Percentiles rank a stretch among this genome's conserved stretches.
phyloP scores from a whole-genome alignment of 441 rosid genomes.

The Brassica hybrid region DNA sequence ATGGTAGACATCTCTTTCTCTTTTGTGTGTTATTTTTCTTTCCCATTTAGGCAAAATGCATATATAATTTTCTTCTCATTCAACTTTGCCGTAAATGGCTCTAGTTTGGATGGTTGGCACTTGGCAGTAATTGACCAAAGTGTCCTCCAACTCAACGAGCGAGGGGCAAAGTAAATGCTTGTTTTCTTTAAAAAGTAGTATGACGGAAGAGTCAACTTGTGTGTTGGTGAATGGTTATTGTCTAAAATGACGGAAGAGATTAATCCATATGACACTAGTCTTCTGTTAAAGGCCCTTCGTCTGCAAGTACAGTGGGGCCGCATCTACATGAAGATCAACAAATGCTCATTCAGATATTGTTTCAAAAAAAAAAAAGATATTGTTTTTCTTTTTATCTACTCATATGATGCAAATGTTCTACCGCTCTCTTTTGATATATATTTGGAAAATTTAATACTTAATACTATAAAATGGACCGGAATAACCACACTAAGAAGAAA shows the following conservation, averaged over 20 bases:
- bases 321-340: conserved; percentile 53
- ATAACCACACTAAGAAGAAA: not conserved
- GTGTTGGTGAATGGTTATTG: not conserved
- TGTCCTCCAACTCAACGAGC: conserved; percentile 39
- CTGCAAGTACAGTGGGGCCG: conserved; percentile 59
- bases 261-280: conserved; percentile 44
- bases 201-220: not conserved
- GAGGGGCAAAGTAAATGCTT: not conserved
- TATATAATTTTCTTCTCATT: conserved; percentile 44
- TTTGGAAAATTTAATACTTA: not conserved
- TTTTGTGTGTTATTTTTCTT: conserved; percentile 43
- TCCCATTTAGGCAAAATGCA: conserved; percentile 54
- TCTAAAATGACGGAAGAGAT: conserved; percentile 4
- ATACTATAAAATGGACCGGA: not conserved
- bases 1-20: conserved; percentile 11
- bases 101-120: conserved; percentile 47
- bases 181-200: not conserved
- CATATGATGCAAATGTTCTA: conserved; percentile 8
- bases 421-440: conserved; percentile 2
- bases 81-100: conserved; percentile 56
- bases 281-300: conserved; percentile 49
- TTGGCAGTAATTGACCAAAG: conserved; percentile 40
- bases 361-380: not conserved
- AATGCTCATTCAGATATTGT: conserved; percentile 36
- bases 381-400: not conserved